Percentiles rank a stretch among this genome's conserved stretches.
These are phyloP conservation scores for Arthrobotrys musiformis DNA, from an alignment of 2,329 filamentous ascomycete species.

Conservation along the genomic window DNA sequence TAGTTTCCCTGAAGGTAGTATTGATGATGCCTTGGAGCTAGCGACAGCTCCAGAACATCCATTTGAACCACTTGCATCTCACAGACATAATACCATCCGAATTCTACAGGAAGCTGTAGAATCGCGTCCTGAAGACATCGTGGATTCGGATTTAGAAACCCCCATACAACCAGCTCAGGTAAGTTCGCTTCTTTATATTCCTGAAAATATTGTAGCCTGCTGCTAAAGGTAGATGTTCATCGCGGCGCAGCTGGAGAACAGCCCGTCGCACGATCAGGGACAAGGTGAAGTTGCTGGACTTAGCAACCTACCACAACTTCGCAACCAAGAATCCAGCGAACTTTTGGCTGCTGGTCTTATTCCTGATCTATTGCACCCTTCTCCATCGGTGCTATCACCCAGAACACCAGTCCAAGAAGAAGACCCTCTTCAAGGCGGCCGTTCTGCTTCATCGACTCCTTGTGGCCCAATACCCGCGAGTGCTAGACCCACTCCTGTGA, in stretches of 20 bases:
- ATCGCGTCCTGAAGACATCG: slow-evolving; percentile 41
- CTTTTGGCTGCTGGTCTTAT: slow-evolving; percentile 20
- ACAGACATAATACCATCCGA: slow-evolving; percentile 29
- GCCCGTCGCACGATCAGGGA: slow-evolving; percentile 24
- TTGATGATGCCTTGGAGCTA: not conserved
- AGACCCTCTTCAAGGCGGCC: slow-evolving; percentile 38
- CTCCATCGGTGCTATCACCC: slow-evolving; percentile 26
- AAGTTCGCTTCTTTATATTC: not conserved
- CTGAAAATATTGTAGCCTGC: slow-evolving; percentile 10
- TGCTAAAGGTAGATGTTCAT: not conserved
- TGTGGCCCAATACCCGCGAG: slow-evolving; percentile 54
- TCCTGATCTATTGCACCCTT: slow-evolving; percentile 19
- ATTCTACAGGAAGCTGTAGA: slow-evolving; percentile 55
- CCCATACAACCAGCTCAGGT: slow-evolving; percentile 38
- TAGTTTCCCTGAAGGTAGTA: slow-evolving; percentile 5
- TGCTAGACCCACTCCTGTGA: slow-evolving; percentile 45
- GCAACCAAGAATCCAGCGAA: slow-evolving; percentile 15
- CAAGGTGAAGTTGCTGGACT: slow-evolving; percentile 25
- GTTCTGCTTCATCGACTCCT: slow-evolving; percentile 41
- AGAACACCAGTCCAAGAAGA: slow-evolving; percentile 33
- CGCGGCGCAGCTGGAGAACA: slow-evolving; percentile 30
- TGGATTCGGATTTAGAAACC: slow-evolving; percentile 30
- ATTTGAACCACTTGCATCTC: slow-evolving; percentile 23
- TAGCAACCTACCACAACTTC: slow-evolving; percentile 36
- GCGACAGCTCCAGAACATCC: slow-evolving; percentile 3